Conservation (phyloP, 129 eudicot genomes). For the Flaveria trinervia region DNA sequence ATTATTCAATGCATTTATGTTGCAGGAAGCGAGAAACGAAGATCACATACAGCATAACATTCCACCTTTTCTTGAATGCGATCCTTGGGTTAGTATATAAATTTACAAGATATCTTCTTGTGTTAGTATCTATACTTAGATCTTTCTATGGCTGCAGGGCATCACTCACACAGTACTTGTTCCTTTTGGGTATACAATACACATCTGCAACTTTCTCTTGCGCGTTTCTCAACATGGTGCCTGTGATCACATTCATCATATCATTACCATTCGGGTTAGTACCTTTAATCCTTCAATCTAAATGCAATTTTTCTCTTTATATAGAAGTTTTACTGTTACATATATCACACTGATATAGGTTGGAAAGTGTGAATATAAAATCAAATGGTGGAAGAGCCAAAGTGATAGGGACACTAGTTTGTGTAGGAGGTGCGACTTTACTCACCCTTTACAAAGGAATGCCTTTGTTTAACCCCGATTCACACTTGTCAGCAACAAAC, state of each 20-base stretch:
- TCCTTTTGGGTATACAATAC: constrained; percentile 62
- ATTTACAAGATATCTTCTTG: background rate
- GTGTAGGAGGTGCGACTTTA: constrained; percentile 59
- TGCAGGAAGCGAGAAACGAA: constrained; percentile 58
- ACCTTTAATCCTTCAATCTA: background rate
- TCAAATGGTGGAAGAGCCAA: constrained; percentile 65
- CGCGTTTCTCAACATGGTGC: constrained; percentile 77
- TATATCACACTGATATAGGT: constrained; percentile 36
- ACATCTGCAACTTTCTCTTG: constrained; percentile 72
- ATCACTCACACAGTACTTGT: constrained; percentile 64
- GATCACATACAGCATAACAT: constrained; percentile 46
- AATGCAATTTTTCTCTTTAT: background rate
- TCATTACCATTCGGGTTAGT: constrained; percentile 69
- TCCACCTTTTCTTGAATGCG: constrained; percentile 61
- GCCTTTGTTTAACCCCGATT: constrained; percentile 47
- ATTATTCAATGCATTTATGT: background rate
- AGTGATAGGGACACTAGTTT: constrained; percentile 57
- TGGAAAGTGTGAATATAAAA: constrained; percentile 57
- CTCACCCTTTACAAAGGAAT: constrained; percentile 64
- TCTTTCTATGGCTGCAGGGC: constrained; percentile 46
- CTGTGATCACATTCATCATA: constrained; percentile 63
- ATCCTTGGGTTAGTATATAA: constrained; percentile 56
- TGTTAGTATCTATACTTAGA: background rate
- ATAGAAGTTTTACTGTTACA: background rate
- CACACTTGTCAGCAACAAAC: constrained; percentile 19